A percentile compares a stretch with the other conserved stretches of the same genome.
phyloP scores from a whole-genome alignment of 2,329 filamentous ascomycete genomes.

The Alternaria hordeiaustralica region DNA sequence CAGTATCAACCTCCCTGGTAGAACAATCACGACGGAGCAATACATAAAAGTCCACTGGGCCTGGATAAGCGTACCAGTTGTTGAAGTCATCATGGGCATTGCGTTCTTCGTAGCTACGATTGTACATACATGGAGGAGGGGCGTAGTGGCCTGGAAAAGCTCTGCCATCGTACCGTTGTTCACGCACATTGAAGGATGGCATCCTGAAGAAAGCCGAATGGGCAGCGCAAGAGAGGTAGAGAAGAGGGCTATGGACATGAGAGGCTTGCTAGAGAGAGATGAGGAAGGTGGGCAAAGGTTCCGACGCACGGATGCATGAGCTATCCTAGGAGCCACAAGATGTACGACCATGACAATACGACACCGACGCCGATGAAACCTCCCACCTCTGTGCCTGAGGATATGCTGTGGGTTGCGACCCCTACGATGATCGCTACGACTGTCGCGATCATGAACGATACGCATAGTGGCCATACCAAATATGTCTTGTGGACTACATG shows the following conservation, averaged over 20 bases:
- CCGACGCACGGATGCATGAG: not conserved
- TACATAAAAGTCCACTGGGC: slow-evolving; percentile 2
- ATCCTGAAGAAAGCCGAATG: not conserved
- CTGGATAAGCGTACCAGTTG: not conserved
- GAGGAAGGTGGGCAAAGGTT: not conserved
- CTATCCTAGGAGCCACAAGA: not conserved
- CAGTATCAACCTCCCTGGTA: not conserved
- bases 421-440: not conserved
- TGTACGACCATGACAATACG: not conserved
- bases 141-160: slow-evolving; percentile 4
- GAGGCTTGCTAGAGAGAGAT: not conserved
- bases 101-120: slow-evolving; percentile 2
- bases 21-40: not conserved
- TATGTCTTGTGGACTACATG: not conserved
- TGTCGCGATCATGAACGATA: not conserved
- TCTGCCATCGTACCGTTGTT: slow-evolving; percentile 4
- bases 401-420: not conserved
- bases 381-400: not conserved
- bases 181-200: slow-evolving; percentile 3
- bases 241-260: not conserved
- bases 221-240: not conserved
- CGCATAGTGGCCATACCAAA: not conserved
- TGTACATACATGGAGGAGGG: slow-evolving; percentile 1
- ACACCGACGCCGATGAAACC: not conserved
- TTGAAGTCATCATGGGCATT: slow-evolving; percentile 3